These are phyloP conservation scores for Eucalyptus albens DNA, from an alignment of 345 rosid genomes.

Conservation along the genomic window DNA sequence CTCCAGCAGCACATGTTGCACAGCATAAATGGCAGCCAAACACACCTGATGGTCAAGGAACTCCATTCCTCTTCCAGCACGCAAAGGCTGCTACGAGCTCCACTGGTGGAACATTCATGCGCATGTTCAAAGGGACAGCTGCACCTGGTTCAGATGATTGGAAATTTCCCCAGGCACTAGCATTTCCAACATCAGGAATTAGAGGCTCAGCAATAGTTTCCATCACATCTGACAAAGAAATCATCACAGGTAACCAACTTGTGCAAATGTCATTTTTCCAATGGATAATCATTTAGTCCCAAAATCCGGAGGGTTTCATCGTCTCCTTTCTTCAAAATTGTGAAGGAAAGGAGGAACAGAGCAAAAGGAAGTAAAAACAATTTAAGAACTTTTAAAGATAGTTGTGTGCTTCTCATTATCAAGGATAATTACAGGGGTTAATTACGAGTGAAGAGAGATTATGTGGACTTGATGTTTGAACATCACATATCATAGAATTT, in stretches of 20 bases:
- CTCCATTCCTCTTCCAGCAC: conserved; percentile 91
- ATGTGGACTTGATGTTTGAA: neutral
- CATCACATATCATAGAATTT: neutral
- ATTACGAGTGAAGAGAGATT: neutral
- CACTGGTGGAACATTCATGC: conserved; percentile 65
- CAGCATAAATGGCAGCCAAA: conserved; percentile 96
- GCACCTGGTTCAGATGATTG: conserved; percentile 55
- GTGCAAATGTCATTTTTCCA: neutral
- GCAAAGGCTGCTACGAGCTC: conserved; percentile 58
- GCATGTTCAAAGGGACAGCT: conserved; percentile 82
- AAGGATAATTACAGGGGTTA: neutral
- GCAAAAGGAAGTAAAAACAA: neutral
- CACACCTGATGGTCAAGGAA: conserved; percentile 92
- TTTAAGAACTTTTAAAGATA: neutral
- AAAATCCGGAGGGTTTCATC: neutral
- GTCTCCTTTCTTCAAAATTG: neutral
- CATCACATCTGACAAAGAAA: conserved; percentile 71
- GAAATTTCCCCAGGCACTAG: conserved; percentile 83
- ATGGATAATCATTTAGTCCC: neutral
- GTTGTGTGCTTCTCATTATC: neutral
- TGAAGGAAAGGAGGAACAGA: neutral
- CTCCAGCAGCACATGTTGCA: conserved; percentile 88
- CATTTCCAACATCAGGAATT: conserved; percentile 81
- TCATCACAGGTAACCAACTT: conserved; percentile 60
- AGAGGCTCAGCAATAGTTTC: conserved; percentile 70